Evolutionary conservation across 108 stramenopile genomes (phyloP).

Genomic region (Epipyxis sp.): DNA sequence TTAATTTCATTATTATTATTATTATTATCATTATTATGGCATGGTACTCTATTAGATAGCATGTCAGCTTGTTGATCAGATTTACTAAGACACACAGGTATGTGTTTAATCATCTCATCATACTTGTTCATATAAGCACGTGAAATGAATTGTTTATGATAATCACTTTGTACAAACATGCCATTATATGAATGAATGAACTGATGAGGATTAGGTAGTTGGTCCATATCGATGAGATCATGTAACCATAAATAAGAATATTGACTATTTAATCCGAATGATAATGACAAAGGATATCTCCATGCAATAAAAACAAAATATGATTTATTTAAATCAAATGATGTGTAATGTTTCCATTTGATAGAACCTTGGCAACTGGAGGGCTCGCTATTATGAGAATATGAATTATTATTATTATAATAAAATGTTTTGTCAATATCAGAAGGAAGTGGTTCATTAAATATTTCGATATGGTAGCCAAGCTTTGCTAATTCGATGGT

Average conservation of each 20-base stretch:
- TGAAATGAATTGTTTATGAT: not conserved
- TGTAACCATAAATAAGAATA: constrained; percentile 55
- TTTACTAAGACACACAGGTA: too few relatives aligned
- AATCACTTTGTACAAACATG: not conserved
- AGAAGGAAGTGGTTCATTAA: not conserved
- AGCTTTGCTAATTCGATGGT: constrained; percentile 46
- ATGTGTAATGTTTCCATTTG: not conserved
- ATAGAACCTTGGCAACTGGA: not conserved
- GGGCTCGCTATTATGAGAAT: not conserved
- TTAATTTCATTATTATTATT: too few relatives aligned
- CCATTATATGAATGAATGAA: not conserved
- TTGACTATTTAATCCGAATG: constrained; percentile 22
- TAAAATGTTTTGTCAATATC: not conserved
- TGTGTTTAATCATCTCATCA: too few relatives aligned
- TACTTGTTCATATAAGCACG: too few relatives aligned
- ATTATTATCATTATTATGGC: too few relatives aligned
- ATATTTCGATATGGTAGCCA: constrained; percentile 50
- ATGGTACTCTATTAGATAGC: too few relatives aligned
- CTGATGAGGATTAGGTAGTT: not conserved
- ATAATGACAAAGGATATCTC: constrained; percentile 55
- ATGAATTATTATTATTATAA: not conserved
- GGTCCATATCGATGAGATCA: constrained; percentile 12
- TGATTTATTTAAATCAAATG: not conserved
- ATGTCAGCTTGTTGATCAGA: too few relatives aligned
- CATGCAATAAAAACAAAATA: constrained; percentile 59